A percentile compares a stretch with the other conserved stretches of the same genome.
phyloP scores from a whole-genome alignment of 805 yeast species.

The Jamesozyma lodderae region DNA sequence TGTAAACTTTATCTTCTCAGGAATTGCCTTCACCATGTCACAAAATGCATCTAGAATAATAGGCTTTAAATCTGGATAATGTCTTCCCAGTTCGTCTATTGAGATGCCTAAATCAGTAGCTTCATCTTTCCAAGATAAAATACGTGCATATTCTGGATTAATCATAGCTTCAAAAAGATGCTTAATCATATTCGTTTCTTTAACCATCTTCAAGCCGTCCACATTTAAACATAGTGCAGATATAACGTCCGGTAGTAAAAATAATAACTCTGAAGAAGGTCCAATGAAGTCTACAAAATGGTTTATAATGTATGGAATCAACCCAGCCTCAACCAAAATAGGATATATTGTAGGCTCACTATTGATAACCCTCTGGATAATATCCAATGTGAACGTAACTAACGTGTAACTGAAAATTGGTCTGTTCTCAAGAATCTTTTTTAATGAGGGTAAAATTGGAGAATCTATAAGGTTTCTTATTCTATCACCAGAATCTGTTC shows the following conservation, averaged over 20 bases:
- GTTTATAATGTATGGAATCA: conserved; percentile 55
- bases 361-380: conserved; percentile 64
- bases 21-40: conserved; percentile 37
- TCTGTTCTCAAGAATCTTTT: conserved; percentile 48
- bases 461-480: conserved; percentile 82
- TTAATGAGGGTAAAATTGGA: conserved; percentile 54
- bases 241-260: conserved; percentile 60
- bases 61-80: conserved; percentile 66
- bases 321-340: conserved; percentile 67
- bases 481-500: conserved; percentile 73
- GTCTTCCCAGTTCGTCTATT: conserved; percentile 75
- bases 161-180: conserved; percentile 44
- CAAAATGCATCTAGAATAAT: conserved; percentile 42
- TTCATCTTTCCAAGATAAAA: conserved; percentile 44
- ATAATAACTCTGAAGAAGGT: conserved; percentile 48
- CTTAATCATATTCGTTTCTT: conserved; percentile 32
- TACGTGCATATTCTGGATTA: conserved; percentile 42
- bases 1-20: conserved; percentile 33
- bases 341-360: conserved; percentile 86
- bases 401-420: conserved; percentile 58
- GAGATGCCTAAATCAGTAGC: conserved; percentile 52
- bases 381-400: conserved; percentile 50
- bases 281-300: conserved; percentile 48
- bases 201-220: conserved; percentile 56
- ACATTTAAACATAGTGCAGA: conserved; percentile 77